Percentiles rank a stretch among this genome's conserved stretches.
Conservation (phyloP, 73 alveolate genomes). For the Paramecium biaurelia region DNA sequence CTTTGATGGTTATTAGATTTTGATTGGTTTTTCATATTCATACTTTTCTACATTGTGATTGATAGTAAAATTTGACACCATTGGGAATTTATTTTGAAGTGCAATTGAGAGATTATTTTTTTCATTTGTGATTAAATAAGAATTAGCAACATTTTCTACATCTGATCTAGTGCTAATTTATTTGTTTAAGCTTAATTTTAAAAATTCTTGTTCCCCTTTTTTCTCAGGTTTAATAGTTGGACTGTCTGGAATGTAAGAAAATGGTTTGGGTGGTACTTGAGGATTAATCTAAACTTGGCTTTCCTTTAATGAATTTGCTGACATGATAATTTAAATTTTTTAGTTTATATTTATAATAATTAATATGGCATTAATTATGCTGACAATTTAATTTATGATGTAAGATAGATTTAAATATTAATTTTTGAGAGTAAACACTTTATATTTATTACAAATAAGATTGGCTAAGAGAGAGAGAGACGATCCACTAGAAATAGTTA, state of each 20-base stretch:
- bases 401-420: background rate
- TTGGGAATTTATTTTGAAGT: background rate
- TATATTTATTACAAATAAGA: background rate
- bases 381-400: background rate
- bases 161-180: background rate
- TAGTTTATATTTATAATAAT: background rate
- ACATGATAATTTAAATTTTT: background rate
- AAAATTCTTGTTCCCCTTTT: background rate
- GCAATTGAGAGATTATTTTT: background rate
- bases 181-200: background rate
- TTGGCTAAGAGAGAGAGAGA: too few relatives aligned
- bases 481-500: too few relatives aligned
- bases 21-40: background rate
- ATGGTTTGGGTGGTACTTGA: background rate
- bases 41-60: background rate
- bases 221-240: background rate
- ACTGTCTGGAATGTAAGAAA: background rate
- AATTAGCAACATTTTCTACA: background rate
- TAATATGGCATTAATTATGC: background rate
- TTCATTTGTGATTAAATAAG: background rate
- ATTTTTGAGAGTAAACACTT: background rate
- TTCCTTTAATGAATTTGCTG: background rate
- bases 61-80: background rate
- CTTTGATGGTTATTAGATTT: background rate
- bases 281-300: background rate